These are phyloP conservation scores for Anthostomella pinea DNA, from an alignment of 2,329 filamentous ascomycete genomes.

Conservation along the genomic window DNA sequence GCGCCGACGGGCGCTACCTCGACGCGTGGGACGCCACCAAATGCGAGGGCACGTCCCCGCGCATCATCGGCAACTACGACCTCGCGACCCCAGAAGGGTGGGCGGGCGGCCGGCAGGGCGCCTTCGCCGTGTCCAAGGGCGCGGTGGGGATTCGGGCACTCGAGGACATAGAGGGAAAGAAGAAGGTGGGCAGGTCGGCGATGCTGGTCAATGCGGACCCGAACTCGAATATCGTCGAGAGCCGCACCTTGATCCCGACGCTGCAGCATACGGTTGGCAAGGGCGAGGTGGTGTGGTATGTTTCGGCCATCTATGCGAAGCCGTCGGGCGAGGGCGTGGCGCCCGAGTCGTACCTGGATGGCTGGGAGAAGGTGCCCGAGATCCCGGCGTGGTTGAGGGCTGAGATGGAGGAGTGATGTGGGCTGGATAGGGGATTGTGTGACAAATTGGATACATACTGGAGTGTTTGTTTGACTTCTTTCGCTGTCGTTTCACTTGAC, in stretches of 20 bases:
- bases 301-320: conserved; percentile 69
- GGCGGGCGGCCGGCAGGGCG: conserved; percentile 47
- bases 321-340: conserved; percentile 54
- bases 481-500: no score
- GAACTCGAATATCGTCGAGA: conserved; percentile 74
- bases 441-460: not conserved
- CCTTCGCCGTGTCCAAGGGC: conserved; percentile 56
- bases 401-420: conserved; percentile 42
- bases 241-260: conserved; percentile 68
- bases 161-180: conserved; percentile 31
- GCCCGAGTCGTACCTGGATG: conserved; percentile 52
- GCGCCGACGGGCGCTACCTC: conserved; percentile 47
- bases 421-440: not conserved
- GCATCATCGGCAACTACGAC: conserved; percentile 61
- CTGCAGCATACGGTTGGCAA: conserved; percentile 59
- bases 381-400: conserved; percentile 59
- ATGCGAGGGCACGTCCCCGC: conserved; percentile 51
- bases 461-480: no score
- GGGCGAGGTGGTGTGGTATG: conserved; percentile 62
- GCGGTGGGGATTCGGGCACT: conserved; percentile 56
- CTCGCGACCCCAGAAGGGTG: conserved; percentile 51
- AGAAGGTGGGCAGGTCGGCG: conserved; percentile 42
- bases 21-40: conserved; percentile 45
- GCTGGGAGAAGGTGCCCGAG: conserved; percentile 57
- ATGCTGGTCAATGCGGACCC: conserved; percentile 73